Conservation (phyloP, 2,329 filamentous ascomycete species). For the Nannizziopsis barbatae region DNA sequence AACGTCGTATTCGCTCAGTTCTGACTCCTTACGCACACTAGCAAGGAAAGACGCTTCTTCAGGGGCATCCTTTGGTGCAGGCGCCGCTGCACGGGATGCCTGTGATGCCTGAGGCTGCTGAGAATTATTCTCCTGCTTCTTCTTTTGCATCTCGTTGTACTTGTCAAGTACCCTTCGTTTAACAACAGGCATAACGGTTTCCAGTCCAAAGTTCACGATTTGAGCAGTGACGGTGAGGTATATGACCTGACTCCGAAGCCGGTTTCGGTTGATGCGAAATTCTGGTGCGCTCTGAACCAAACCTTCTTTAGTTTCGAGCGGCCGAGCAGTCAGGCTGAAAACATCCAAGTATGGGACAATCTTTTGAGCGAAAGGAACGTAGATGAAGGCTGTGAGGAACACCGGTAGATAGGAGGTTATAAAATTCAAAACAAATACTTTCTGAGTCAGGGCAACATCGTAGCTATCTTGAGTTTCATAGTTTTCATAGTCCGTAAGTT, state of each 20-base stretch:
- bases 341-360: conserved; percentile 79
- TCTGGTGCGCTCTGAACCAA: conserved; percentile 44
- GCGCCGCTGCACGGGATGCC: conserved; percentile 33
- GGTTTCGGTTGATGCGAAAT: conserved; percentile 80
- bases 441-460: conserved; percentile 72
- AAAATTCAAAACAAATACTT: conserved; percentile 93
- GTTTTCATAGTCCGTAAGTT: conserved; percentile 74
- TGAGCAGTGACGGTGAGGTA: conserved; percentile 66
- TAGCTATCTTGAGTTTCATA: conserved; percentile 81
- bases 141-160: conserved; percentile 62
- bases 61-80: conserved; percentile 50
- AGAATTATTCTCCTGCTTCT: conserved; percentile 16
- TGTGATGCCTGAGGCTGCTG: too few relatives aligned
- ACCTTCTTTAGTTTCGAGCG: conserved; percentile 64
- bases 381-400: conserved; percentile 87
- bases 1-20: conserved; percentile 77
- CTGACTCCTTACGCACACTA: conserved; percentile 70
- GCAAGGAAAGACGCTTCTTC: conserved; percentile 72
- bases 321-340: conserved; percentile 62
- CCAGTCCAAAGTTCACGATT: conserved; percentile 73
- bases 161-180: conserved; percentile 70
- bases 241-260: conserved; percentile 68
- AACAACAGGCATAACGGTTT: conserved; percentile 72
- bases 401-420: conserved; percentile 89
- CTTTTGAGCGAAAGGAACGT: conserved; percentile 77